These are phyloP conservation scores for Ichthyophthirius multifiliis DNA, from an alignment of 169 alveolate genomes.

Conservation along the genomic window DNA sequence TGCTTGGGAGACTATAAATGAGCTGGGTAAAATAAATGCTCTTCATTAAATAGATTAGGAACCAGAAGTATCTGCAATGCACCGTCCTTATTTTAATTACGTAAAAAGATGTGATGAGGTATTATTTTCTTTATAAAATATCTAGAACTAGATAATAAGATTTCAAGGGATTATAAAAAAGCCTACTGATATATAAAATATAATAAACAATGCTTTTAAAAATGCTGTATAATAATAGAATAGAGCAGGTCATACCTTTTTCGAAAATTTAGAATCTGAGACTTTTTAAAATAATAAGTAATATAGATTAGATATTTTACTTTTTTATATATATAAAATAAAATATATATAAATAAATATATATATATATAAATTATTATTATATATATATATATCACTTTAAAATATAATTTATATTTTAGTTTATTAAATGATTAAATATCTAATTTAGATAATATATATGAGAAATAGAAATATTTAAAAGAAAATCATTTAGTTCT, in stretches of 20 bases:
- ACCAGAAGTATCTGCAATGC: conserved; percentile 46
- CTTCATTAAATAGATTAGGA: conserved; percentile 69
- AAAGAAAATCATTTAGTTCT: background rate
- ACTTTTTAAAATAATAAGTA: background rate
- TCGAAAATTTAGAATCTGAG: conserved; percentile 56
- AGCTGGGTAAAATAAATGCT: conserved; percentile 50
- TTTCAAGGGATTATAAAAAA: conserved; percentile 19
- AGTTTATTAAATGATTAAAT: background rate
- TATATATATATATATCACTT: too few species aligned
- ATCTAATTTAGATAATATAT: background rate
- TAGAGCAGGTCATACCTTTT: conserved; percentile 36
- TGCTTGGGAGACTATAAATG: conserved; percentile 71
- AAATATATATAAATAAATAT: too few species aligned
- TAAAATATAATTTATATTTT: too few species aligned
- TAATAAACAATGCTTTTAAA: background rate
- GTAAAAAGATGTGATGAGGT: conserved; percentile 65
- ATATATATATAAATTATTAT: too few species aligned
- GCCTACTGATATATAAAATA: background rate
- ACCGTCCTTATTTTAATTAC: conserved; percentile 53
- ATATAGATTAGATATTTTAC: too few species aligned
- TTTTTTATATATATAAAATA: too few species aligned
- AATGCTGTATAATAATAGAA: conserved; percentile 18
- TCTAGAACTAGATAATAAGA: conserved; percentile 43
- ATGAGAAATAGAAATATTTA: background rate
- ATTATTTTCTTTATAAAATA: conserved; percentile 31